These are phyloP conservation scores for Nephelium lappaceum DNA, from an alignment of 345 rosid genomes.

Conservation along the genomic window DNA sequence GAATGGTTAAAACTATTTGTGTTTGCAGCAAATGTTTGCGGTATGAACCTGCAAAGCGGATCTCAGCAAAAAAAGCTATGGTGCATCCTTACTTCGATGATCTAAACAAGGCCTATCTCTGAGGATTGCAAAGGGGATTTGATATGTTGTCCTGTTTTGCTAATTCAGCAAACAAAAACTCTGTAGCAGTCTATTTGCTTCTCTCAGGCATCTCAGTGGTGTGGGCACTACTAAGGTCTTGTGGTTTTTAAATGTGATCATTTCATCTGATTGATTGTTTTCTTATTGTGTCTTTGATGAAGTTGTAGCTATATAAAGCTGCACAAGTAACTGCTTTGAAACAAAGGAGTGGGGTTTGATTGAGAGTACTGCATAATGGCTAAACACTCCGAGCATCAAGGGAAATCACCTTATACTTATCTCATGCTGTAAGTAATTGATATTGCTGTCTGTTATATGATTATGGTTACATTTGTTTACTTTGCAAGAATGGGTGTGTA, in stretches of 20 bases:
- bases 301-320: constrained; percentile 70
- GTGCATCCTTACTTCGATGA: constrained; percentile 91
- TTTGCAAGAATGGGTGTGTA: neutral
- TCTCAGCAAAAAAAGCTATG: constrained; percentile 94
- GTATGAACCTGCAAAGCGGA: no score
- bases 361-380: constrained; percentile 77
- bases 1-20: neutral
- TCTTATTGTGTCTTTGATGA: constrained; percentile 8
- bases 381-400: constrained; percentile 94
- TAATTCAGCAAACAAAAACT: neutral
- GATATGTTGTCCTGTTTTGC: neutral
- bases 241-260: neutral
- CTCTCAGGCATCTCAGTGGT: constrained; percentile 40
- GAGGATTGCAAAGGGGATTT: constrained; percentile 23
- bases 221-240: no score
- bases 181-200: constrained; percentile 2
- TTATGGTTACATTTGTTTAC: neutral
- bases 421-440: constrained; percentile 58
- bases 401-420: constrained; percentile 87
- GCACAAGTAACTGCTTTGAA: constrained; percentile 88
- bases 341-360: constrained; percentile 88
- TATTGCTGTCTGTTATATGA: neutral
- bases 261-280: neutral
- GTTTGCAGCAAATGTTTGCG: constrained; percentile 87
- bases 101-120: constrained; percentile 57